Evolutionary conservation across 169 alveolate species (phyloP).

Genomic region (Babesia ovis): DNA sequence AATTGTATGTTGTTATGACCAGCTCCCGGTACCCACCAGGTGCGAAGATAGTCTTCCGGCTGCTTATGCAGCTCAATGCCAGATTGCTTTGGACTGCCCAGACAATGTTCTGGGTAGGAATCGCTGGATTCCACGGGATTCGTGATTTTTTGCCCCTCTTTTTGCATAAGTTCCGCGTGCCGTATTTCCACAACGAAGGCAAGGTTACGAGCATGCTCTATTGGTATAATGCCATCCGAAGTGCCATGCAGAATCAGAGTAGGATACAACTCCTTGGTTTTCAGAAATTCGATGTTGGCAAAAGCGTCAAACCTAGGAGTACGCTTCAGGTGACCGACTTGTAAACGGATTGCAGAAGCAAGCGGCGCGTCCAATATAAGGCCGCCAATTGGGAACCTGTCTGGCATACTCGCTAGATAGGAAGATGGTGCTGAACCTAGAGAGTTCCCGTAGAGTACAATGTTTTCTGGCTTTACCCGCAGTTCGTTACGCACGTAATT

Average conservation of each 20-base stretch:
- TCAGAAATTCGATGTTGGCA: conserved; percentile 72
- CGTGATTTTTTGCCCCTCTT: background rate
- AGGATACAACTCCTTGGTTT: conserved; percentile 46
- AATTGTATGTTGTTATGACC: conserved; percentile 76
- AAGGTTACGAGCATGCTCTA: conserved; percentile 62
- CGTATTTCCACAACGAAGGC: conserved; percentile 27
- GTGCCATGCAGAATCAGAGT: conserved; percentile 73
- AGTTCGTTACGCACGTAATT: conserved; percentile 61
- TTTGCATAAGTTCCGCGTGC: conserved; percentile 21
- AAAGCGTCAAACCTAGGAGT: conserved; percentile 80
- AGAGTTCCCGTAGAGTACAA: conserved; percentile 85
- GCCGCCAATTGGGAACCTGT: conserved; percentile 82
- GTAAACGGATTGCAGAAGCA: conserved; percentile 84
- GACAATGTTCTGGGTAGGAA: background rate
- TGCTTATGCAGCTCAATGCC: background rate
- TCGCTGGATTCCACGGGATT: conserved; percentile 19
- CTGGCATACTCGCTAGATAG: conserved; percentile 69
- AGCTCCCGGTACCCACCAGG: conserved; percentile 80
- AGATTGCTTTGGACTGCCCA: background rate
- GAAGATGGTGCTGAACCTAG: conserved; percentile 89
- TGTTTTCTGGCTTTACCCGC: conserved; percentile 66
- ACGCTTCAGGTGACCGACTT: conserved; percentile 56
- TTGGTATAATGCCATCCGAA: conserved; percentile 63
- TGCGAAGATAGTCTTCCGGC: conserved; percentile 62
- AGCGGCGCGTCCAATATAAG: conserved; percentile 86